Evolutionary conservation across 2,329 filamentous ascomycete genomes (phyloP).

Genomic region (Pseudogymnoascus sp.): DNA sequence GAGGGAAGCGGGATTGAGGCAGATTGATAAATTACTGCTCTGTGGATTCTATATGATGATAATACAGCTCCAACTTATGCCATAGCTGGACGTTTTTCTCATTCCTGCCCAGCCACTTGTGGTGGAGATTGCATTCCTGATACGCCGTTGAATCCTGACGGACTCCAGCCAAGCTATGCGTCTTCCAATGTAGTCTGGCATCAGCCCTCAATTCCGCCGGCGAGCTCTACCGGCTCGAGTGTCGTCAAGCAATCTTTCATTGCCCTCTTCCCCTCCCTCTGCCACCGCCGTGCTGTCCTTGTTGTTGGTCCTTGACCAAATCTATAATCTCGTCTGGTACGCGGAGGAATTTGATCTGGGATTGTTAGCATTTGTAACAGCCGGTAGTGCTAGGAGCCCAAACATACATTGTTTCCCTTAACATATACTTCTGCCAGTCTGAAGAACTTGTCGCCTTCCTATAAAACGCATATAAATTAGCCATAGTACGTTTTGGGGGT

Average conservation of each 20-base stretch:
- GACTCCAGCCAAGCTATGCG: slow-evolving; percentile 5
- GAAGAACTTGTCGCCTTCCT: slow-evolving; percentile 92
- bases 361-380: slow-evolving; percentile 11
- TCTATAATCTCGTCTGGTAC: slow-evolving; percentile 97
- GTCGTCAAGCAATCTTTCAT: slow-evolving; percentile 3
- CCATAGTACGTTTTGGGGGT: background rate
- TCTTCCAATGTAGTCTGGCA: slow-evolving; percentile 7
- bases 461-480: slow-evolving; percentile 12
- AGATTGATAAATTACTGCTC: background rate
- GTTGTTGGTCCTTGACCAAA: slow-evolving; percentile 85
- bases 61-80: background rate
- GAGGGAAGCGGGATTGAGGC: background rate
- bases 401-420: slow-evolving; percentile 83
- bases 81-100: slow-evolving; percentile 4
- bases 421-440: slow-evolving; percentile 91
- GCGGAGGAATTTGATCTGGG: slow-evolving; percentile 95
- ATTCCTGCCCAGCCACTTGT: background rate
- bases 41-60: slow-evolving; percentile 5
- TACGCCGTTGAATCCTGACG: background rate
- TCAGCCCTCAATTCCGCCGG: background rate
- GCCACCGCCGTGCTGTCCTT: slow-evolving; percentile 52
- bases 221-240: slow-evolving; percentile 20
- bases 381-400: background rate
- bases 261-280: slow-evolving; percentile 21
- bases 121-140: background rate